Conservation (phyloP, 1,284 basidiomycete species). For the Exobasidium cylindrosporum region DNA sequence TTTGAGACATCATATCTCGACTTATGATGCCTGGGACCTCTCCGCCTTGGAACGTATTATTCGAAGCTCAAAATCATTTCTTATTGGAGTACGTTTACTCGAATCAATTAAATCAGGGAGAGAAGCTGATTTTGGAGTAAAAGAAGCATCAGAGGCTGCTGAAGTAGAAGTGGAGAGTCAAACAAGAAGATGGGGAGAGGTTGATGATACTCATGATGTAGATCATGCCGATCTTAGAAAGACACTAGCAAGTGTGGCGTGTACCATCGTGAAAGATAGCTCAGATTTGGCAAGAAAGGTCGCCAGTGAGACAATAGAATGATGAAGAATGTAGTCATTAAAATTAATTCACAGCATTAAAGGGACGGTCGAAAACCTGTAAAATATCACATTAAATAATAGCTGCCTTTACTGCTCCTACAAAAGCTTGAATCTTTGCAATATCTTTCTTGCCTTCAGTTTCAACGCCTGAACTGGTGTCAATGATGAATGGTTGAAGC, state of each 20-base stretch:
- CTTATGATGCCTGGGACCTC: constrained; percentile 31
- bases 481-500: constrained; percentile 36
- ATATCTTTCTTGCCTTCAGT: constrained; percentile 43
- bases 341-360: background rate
- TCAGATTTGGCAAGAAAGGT: background rate
- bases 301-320: background rate
- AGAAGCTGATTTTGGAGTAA: constrained; percentile 63
- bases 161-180: constrained; percentile 93
- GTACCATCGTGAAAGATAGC: constrained; percentile 5
- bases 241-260: constrained; percentile 63
- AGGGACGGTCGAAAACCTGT: background rate
- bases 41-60: constrained; percentile 84
- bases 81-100: constrained; percentile 81
- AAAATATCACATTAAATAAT: background rate
- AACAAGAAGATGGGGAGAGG: constrained; percentile 94
- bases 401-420: constrained; percentile 14
- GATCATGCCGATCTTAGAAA: constrained; percentile 89
- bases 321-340: background rate
- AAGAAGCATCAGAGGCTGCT: constrained; percentile 79
- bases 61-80: constrained; percentile 84
- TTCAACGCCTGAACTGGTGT: constrained; percentile 52
- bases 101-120: constrained; percentile 57
- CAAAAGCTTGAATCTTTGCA: constrained; percentile 37
- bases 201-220: constrained; percentile 78
- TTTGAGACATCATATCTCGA: constrained; percentile 18